Evolutionary conservation across 1,284 basidiomycete genomes (phyloP).

Genomic region (Cutaneotrichosporon cutaneum): DNA sequence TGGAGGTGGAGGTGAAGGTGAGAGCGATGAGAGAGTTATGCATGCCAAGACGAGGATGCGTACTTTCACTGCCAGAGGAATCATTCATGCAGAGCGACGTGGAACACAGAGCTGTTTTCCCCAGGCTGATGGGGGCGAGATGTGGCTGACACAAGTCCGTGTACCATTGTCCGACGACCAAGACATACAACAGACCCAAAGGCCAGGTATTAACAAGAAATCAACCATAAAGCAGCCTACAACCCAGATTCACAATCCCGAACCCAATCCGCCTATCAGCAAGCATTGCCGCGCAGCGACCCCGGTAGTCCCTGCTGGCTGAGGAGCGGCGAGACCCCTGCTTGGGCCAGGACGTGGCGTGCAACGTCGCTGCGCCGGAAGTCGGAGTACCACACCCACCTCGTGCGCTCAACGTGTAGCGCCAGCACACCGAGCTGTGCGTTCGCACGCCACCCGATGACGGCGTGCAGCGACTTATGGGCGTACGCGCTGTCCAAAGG

Average conservation of each 20-base stretch:
- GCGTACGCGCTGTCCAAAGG: not conserved
- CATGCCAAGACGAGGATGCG: too few relatives aligned
- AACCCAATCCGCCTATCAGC: not conserved
- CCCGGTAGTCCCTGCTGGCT: not conserved
- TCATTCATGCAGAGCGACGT: too few relatives aligned
- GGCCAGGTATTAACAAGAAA: not conserved
- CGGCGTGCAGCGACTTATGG: not conserved
- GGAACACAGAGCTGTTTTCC: too few relatives aligned
- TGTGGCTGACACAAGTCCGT: too few relatives aligned
- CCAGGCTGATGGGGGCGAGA: too few relatives aligned
- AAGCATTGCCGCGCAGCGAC: not conserved
- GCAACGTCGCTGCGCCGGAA: not conserved
- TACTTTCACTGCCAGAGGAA: too few relatives aligned
- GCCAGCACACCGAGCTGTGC: not conserved
- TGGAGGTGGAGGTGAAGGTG: not conserved
- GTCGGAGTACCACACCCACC: constrained; percentile 4
- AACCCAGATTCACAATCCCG: too few relatives aligned
- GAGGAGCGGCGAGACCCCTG: not conserved
- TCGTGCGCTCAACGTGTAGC: not conserved
- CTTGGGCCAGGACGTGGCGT: not conserved
- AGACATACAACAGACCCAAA: too few relatives aligned
- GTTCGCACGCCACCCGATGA: not conserved
- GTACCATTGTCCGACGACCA: too few relatives aligned
- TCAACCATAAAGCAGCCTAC: not conserved
- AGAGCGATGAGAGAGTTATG: too few relatives aligned